Conservation (phyloP, 345 rosid genomes). For the Nasturtium officinale region DNA sequence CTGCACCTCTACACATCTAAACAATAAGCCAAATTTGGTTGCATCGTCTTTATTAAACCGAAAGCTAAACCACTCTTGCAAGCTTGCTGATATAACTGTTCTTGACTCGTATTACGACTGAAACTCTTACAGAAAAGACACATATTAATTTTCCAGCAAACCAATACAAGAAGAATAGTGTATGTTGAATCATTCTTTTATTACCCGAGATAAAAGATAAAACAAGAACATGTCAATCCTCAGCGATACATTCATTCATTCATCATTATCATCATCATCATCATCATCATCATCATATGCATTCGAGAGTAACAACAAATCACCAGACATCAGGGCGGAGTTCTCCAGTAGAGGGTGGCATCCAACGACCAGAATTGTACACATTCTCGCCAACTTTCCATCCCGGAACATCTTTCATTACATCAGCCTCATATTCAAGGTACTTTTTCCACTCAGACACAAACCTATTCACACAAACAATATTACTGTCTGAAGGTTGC, state of each 20-base stretch:
- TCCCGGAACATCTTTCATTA: constrained; percentile 98
- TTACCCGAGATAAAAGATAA: constrained; percentile 8
- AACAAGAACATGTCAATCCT: constrained; percentile 24
- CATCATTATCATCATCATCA: neutral
- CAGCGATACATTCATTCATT: constrained; percentile 24
- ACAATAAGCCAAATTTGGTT: neutral
- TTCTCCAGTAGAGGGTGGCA: constrained; percentile 99
- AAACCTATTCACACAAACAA: constrained; percentile 52
- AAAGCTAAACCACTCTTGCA: constrained; percentile 2
- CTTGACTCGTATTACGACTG: constrained; percentile 1
- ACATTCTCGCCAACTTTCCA: constrained; percentile 98
- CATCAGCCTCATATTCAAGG: constrained; percentile 96
- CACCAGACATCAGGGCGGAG: constrained; percentile 99
- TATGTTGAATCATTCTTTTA: constrained; percentile 32
- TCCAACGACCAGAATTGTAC: constrained; percentile 94
- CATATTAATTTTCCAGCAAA: constrained; percentile 21
- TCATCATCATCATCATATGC: constrained; percentile 34
- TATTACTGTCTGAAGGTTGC: constrained; percentile 12
- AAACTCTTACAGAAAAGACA: constrained; percentile 13
- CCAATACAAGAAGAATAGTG: constrained; percentile 26
- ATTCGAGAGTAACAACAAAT: constrained; percentile 29
- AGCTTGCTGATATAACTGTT: constrained; percentile 20
- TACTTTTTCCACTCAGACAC: constrained; percentile 97
- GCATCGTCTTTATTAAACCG: neutral
- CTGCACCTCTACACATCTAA: neutral